phyloP scores from a whole-genome alignment of 225 moss, liverwort and hornwort species.

The Anthoceros angustus region DNA sequence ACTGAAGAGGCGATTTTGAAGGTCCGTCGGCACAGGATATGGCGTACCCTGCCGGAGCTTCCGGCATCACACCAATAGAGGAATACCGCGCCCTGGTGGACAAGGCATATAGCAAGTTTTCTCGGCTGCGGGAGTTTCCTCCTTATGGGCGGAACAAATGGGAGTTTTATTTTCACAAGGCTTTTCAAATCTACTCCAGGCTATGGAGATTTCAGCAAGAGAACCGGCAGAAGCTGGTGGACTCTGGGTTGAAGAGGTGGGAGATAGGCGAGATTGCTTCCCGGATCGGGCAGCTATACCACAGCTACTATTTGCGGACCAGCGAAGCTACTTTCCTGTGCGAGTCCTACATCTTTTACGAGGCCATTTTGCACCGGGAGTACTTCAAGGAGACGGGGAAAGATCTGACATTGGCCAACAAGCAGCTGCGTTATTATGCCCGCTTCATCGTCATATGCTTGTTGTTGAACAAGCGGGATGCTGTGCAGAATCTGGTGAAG shows the following conservation, averaged over 20 bases:
- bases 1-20: too few relatives aligned
- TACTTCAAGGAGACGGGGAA: conserved; percentile 95
- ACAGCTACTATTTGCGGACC: conserved; percentile 93
- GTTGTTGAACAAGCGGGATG: conserved; percentile 68
- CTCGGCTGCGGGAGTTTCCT: conserved; percentile 73
- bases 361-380: conserved; percentile 88
- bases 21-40: conserved; percentile 13
- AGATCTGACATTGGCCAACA: conserved; percentile 63
- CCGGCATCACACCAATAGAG: conserved; percentile 37
- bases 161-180: conserved; percentile 95
- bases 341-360: conserved; percentile 91
- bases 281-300: conserved; percentile 89
- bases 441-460: conserved; percentile 96
- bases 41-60: conserved; percentile 55
- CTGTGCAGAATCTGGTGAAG: conserved; percentile 56
- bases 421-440: conserved; percentile 84
- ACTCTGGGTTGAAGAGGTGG: conserved; percentile 85
- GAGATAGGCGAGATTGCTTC: conserved; percentile 99
- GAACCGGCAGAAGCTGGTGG: conserved; percentile 78
- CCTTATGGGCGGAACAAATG: conserved; percentile 91
- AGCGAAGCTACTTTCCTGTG: conserved; percentile 87
- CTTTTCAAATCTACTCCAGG: conserved; percentile 93
- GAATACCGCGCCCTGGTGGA: conserved; percentile 89
- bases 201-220: conserved; percentile 99
- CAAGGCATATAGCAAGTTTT: conserved; percentile 91